Base-by-base conservation (phyloP, 225 moss, liverwort and hornwort species). In the Polytrichum commune region DNA sequence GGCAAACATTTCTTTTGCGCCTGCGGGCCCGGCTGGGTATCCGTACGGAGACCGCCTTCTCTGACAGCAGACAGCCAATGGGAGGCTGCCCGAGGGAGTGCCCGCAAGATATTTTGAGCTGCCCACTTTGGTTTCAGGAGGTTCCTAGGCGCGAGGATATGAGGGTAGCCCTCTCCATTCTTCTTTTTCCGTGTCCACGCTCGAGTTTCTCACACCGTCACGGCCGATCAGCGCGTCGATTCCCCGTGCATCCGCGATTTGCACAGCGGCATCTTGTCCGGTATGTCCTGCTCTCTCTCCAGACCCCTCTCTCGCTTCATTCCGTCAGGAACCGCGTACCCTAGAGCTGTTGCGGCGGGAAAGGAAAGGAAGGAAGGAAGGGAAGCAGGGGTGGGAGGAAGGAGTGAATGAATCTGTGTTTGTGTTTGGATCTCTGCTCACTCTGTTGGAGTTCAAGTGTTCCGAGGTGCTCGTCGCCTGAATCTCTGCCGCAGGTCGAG, bases 231-330 rank as follows among this genome's bases (percentile, higher is more conserved):
- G 66, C 19, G 66, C 33, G 19, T 66, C 66, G 19, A 19, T 23
- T 19, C 5, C 19, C 18, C 23, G 2, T 27, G 29, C 35, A 66
- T 20, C 32, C 32, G 66, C 66, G 27, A 6, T 66, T 66, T 35
- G 19, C 66, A 20, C 33, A 20, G 16, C 66, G 66, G 66, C 66
- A 66, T 20, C 33, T 66, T 66, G 66, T 66, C 27, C 66, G 66
- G 66, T 66, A 66, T 18, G 66, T 66, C 19, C 4, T 30, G 20
- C 20, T 30, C 66, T 66, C 19, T 33, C 66, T 46, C 20, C 23
- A 24, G 66, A 38, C 16, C 33, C 66, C 35, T 66, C 66, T 19
- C 35, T 66, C 23, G 66, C 4, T 27, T 33, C 19, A 13, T 66
- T 66, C 6, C 20, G 35, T 30, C 7, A 19, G 35, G 66, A 35